A percentile compares a stretch with the other conserved stretches of the same genome.
Conservation (phyloP, 148 eudicot genomes). For the Rhododendron kiyosumense region DNA sequence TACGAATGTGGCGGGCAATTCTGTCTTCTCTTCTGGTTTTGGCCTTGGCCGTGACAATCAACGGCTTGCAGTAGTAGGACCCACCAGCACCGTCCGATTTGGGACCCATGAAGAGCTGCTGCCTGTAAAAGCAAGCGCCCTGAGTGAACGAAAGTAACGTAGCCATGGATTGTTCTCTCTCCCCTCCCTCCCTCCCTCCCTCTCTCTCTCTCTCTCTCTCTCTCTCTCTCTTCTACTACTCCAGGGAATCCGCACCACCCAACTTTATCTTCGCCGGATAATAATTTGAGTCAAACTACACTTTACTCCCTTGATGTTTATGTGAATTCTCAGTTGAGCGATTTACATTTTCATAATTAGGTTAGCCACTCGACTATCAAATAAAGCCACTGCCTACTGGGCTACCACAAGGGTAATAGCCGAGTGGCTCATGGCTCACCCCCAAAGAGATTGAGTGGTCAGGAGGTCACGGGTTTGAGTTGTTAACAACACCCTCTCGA, state of each 20-base stretch:
- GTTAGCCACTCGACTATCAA: not conserved
- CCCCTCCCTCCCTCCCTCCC: too few species aligned
- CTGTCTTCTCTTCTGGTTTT: conserved; percentile 15
- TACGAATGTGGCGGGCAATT: conserved; percentile 20
- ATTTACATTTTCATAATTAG: not conserved
- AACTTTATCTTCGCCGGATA: not conserved
- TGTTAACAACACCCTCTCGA: not conserved
- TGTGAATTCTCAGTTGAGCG: not conserved
- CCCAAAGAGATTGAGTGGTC: not conserved
- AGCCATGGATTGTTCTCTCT: not conserved
- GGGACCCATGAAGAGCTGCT: conserved; percentile 8
- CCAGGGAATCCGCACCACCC: not conserved
- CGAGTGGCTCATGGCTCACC: not conserved
- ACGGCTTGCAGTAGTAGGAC: not conserved
- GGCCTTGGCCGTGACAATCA: conserved; percentile 14
- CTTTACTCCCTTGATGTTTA: not conserved
- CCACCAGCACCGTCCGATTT: not conserved
- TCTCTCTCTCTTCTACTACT: too few species aligned
- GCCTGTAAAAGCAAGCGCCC: not conserved
- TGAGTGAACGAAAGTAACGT: conserved; percentile 8
- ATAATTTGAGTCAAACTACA: not conserved
- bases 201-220: too few species aligned
- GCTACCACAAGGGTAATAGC: not conserved
- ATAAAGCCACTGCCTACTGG: not conserved
- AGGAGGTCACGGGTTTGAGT: not conserved